Evolutionary conservation across 805 yeast species (phyloP), one percentile per base, ranked within the genome.

Genomic region (Nakazawaea laoshanensis): DNA sequence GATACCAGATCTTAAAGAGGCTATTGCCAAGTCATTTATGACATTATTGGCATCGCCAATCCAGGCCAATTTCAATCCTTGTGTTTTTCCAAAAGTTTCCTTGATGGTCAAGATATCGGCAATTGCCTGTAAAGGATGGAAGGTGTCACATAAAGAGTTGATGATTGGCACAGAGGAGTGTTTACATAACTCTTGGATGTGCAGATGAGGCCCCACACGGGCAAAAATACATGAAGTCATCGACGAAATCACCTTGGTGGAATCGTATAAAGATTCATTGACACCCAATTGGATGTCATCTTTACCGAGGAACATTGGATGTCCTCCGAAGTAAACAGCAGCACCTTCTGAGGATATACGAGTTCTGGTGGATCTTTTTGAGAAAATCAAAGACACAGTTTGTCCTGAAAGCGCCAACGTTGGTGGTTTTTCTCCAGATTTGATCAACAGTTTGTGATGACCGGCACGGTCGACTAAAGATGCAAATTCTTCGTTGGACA

Each of bases 161-260:
- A 92, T 86, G 37, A 92, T 81, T 5, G 98, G 98, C 3, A 86
- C 96, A 1, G 73, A 54, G 0, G 96, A 85, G 52, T 85, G 75
- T 47, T 79, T 61, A 33, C 87, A 77, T 33, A 92, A 65, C 36
- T 78, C 80, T 48, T 69, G 72, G 44, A 92, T 88, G 39, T 89
- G 96, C 16, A 73, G 65, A 50, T 92, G 96, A 18, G 73, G 63
- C 43, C 85, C 78, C 13, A 92, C 98, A 50, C 98, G 77, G n/a
- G 97, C 98, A 61, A 92, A 88, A 5, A 92, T 75, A 42, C 95
- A 81, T n/a, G 95, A 80, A 2, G 94, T 84, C 98, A 92, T 92
- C 2, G 96, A 87, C 10, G 95, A 82, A 4, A 92, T 72, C 22
- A 92, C 95, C 43, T 74, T 77, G 12, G 95, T 70, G 2, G 96